phyloP scores from a whole-genome alignment of 2,329 filamentous ascomycete species.

The Fusarium sp. region DNA sequence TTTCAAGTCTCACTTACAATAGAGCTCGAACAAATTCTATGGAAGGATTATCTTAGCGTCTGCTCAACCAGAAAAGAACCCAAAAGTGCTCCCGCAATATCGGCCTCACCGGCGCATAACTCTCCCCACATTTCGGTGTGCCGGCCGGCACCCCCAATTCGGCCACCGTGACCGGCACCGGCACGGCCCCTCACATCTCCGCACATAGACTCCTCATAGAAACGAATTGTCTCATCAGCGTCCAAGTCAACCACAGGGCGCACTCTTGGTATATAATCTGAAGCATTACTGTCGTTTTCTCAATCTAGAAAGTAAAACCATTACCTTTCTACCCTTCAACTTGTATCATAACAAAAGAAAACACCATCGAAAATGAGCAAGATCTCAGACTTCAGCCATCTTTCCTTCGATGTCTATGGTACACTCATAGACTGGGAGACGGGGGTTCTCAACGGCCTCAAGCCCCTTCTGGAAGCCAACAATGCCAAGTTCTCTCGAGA shows the following conservation, averaged over 20 bases:
- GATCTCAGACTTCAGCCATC: conserved; percentile 53
- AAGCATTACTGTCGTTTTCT: not conserved
- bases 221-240: conserved; percentile 11
- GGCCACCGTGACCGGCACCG: conserved; percentile 20
- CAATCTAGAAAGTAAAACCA: not conserved
- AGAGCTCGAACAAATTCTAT: not conserved
- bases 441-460: conserved; percentile 69
- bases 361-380: conserved; percentile 29
- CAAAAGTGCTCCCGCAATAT: not conserved
- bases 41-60: not conserved
- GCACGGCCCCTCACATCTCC: conserved; percentile 8
- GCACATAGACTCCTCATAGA: not conserved
- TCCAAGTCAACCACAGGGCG: conserved; percentile 34
- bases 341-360: not conserved
- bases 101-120: conserved; percentile 6
- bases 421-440: conserved; percentile 84
- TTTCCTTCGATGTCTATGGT: conserved; percentile 85
- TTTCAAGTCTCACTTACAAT: too few relatives aligned
- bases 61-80: not conserved
- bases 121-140: conserved; percentile 27
- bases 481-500: conserved; percentile 50
- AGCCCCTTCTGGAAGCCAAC: conserved; percentile 59
- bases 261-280: not conserved
- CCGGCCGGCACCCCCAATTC: conserved; percentile 26
- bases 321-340: not conserved